A percentile compares a stretch with the other conserved stretches of the same genome.
Conservation (phyloP, 306 rosid species). For the Bauhinia variegata region DNA sequence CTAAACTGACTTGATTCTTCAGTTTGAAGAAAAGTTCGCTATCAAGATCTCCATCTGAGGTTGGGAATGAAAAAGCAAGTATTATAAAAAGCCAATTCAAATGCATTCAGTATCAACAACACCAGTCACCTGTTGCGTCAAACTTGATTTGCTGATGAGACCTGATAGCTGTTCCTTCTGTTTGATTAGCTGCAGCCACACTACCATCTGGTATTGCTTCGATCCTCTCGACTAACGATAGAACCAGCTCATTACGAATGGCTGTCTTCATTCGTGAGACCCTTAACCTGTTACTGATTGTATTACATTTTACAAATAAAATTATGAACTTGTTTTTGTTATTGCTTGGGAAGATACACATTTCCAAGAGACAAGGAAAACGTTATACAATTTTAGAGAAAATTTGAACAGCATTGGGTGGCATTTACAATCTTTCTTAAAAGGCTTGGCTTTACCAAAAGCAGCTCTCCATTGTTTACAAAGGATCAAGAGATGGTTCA, state of each 20-base stretch:
- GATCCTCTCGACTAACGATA: constrained; percentile 74
- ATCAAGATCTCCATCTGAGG: constrained; percentile 51
- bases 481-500: not conserved
- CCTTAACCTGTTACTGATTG: constrained; percentile 68
- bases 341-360: constrained; percentile 6
- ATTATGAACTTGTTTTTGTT: constrained; percentile 5
- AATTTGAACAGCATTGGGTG: not conserved
- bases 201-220: constrained; percentile 80
- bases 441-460: not conserved
- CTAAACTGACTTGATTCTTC: constrained; percentile 80
- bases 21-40: constrained; percentile 56
- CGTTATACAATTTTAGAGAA: not conserved
- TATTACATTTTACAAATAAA: constrained; percentile 28
- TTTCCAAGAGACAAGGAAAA: constrained; percentile 12
- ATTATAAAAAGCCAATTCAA: constrained; percentile 19
- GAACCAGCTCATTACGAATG: constrained; percentile 62
- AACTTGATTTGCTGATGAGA: constrained; percentile 61
- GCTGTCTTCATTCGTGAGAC: constrained; percentile 69
- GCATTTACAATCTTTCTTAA: not conserved
- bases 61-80: constrained; percentile 20
- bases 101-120: constrained; percentile 9
- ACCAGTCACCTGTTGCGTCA: constrained; percentile 60
- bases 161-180: constrained; percentile 49
- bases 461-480: not conserved
- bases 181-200: constrained; percentile 44